phyloP scores from a whole-genome alignment of 768 basidiomycete genomes.

The Dacryopinax primogenitus region DNA sequence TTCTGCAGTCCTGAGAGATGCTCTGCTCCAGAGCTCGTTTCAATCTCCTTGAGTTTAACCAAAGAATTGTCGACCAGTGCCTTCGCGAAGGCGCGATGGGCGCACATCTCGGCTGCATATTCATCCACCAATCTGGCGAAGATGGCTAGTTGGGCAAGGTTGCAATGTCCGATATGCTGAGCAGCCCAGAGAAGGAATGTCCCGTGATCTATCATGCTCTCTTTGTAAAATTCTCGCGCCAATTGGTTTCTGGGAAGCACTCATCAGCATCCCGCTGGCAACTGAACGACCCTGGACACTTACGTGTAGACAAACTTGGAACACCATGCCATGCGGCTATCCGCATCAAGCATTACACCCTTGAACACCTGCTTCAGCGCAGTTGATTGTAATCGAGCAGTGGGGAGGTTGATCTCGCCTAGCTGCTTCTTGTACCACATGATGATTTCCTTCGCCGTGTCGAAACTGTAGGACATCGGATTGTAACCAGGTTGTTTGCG shows the following conservation, averaged over 20 bases:
- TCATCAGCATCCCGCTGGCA: background rate
- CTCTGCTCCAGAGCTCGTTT: constrained; percentile 40
- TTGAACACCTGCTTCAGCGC: constrained; percentile 80
- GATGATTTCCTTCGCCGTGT: constrained; percentile 73
- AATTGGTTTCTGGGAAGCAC: constrained; percentile 46
- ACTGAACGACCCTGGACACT: constrained; percentile 12
- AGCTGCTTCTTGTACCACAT: constrained; percentile 74
- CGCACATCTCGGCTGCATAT: constrained; percentile 57
- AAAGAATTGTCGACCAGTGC: constrained; percentile 64
- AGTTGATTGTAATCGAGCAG: constrained; percentile 57
- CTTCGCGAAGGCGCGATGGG: constrained; percentile 51
- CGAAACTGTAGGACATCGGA: constrained; percentile 68
- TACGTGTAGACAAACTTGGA: constrained; percentile 70
- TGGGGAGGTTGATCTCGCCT: constrained; percentile 63
- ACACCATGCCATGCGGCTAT: constrained; percentile 62
- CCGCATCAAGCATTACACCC: constrained; percentile 58
- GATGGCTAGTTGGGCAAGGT: constrained; percentile 71
- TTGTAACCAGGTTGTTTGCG: constrained; percentile 70
- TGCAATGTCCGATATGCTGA: constrained; percentile 61
- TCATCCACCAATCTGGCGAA: constrained; percentile 64
- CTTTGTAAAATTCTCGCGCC: constrained; percentile 61
- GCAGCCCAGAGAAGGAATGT: constrained; percentile 71
- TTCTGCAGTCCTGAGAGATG: constrained; percentile 37
- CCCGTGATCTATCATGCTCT: constrained; percentile 65
- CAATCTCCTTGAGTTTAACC: constrained; percentile 47